Base-by-base conservation (phyloP, 2,329 filamentous ascomycete species). In the Penicillium sp. region DNA sequence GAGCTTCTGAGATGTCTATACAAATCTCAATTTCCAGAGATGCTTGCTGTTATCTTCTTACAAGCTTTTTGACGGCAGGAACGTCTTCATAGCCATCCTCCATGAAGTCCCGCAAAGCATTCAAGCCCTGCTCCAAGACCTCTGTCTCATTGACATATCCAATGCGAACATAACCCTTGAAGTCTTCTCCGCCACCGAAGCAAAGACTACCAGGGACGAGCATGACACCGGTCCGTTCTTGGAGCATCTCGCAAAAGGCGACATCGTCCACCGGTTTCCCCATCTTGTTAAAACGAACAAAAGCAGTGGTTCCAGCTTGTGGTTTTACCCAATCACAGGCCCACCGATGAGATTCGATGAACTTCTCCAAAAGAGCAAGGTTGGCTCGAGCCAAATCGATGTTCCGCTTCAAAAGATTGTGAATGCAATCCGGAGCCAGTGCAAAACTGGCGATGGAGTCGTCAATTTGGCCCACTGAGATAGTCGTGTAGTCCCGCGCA, bases 391-490 rank as follows among this genome's bases (percentile, higher is more conserved):
- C 88, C 2, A 94, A 79, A 24, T 77, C 75, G 43, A 87, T 81
- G 64, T 91, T 91, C 14, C 86, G 78, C 3, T 75, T 77, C 2
- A 90, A 77, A 2, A 91, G 73, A 10, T 74, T 76, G 58, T 87
- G 79, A n/a, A 91, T 82, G 18, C 88, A 86, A 32, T 78, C 75
- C 1, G 82, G 75, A 10, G 83, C 83, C 7, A 96, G 76, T 0
- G 92, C 91, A 66, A 87, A 93, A 27, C 83, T 82, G 2, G 90
- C 92, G 10, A 96, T 79, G 46, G 83, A 82, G 68, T 96, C 90
- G 69, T 95, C 90, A 6, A 96, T 76, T 66, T 88, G 85, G n/a
- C 88, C 89, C 0, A 95, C 90, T 38, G 88, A 89, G 64, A 95
- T 95, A 24, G 89, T 92, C 3, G 90, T 95, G 76, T 94, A 95